Base-by-base conservation (phyloP, 1,284 basidiomycete species). In the Vanrija sp. region DNA sequence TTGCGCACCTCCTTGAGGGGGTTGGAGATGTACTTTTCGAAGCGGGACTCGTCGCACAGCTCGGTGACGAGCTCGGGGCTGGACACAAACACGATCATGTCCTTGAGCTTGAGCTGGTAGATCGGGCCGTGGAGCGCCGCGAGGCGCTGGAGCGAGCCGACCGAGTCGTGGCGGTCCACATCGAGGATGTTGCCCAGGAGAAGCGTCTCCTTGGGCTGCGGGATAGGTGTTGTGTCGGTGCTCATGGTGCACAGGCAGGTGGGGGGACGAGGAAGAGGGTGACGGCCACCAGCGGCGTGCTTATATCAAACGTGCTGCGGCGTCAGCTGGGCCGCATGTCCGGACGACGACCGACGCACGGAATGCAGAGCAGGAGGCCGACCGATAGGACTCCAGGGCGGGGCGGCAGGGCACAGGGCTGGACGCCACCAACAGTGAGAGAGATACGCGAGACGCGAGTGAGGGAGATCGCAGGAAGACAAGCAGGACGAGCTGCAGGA, bases 1-100 rank as follows among this genome's bases (percentile, higher is more conserved):
- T 76, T 74, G 34, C 81, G 73, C 10, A 81, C 75, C 57, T 82
- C 62, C 12, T 58, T 34, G 1, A 83, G 66, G 2, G 74, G 64
- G 6, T 72, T 72, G 6, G 46, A 54, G 16, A 81, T 66, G 23
- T 60, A 62, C 65, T 83, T 83, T 42, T 74, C 66, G 67, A 82
- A 83, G 28, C 76, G 70, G 28, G 71, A 74, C 44, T 83, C 81
- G 59, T 83, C 77, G 43, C 74, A 78, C 6, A 80, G 65, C 64
- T 82, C 79, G 60, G 80, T 76, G 10, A 74, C 69, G 18, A 83
- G 68, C n/a, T 71, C 72, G 39, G 79, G 75, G 14, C 74, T 73
- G 53, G 72, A 78, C 9, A 80, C 65, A 21, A 78, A 64, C 14
- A 78, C 58, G 10, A 74, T 50, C 10, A 48, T 21, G 7, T 43